A percentile compares a stretch with the other conserved stretches of the same genome.
These are phyloP conservation scores for Onygena corvina DNA, from an alignment of 2,329 filamentous ascomycete genomes.

Conservation along the genomic window DNA sequence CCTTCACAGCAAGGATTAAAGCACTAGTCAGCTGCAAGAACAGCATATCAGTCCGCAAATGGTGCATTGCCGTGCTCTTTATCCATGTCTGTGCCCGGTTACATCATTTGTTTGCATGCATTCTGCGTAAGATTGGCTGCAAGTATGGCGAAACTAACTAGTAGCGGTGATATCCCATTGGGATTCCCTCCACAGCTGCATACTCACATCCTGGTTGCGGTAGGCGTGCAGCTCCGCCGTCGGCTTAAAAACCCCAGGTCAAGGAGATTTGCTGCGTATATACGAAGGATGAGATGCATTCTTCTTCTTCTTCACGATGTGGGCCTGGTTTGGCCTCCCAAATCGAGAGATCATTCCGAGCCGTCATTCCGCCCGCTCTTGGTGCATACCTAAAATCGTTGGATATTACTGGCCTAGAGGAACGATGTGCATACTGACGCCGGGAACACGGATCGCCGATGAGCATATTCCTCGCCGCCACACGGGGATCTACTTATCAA, in stretches of 20 bases:
- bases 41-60: not conserved
- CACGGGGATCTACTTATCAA: not conserved
- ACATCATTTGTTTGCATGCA: not conserved
- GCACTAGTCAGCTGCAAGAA: not conserved
- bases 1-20: not conserved
- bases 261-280: not conserved
- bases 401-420: not conserved
- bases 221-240: not conserved
- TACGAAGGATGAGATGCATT: not conserved
- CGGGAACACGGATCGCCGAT: not conserved
- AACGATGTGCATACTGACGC: not conserved
- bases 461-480: not conserved
- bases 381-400: not conserved
- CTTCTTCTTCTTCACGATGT: not conserved
- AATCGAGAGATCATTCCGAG: not conserved
- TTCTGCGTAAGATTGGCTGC: not conserved
- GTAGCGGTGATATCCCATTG: not conserved
- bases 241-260: not conserved
- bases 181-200: not conserved
- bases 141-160: not conserved
- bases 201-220: not conserved
- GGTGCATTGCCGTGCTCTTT: not conserved
- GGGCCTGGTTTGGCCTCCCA: not conserved
- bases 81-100: not conserved
- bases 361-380: not conserved